Percentiles rank a stretch among this genome's conserved stretches.
These are phyloP conservation scores for Dissophora ornata DNA, from an alignment of 192 early-diverging fungal species.

Conservation along the genomic window DNA sequence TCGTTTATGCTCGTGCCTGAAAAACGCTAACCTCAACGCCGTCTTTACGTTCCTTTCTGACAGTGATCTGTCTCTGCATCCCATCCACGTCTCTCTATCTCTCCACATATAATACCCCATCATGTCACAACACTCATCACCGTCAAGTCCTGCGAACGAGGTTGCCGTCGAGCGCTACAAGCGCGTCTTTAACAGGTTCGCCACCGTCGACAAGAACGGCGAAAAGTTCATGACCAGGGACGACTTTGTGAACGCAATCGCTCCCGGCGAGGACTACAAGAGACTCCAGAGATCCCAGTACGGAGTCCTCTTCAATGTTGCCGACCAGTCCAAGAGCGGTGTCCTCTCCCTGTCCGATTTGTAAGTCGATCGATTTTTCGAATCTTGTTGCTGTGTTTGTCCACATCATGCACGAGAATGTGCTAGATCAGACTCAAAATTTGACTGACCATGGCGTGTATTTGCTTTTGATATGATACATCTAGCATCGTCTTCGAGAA, in stretches of 20 bases:
- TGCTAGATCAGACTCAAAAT: too few species aligned
- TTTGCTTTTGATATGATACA: not conserved
- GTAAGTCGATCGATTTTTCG: too few species aligned
- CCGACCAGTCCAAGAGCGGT: constrained; percentile 63
- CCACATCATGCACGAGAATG: not conserved
- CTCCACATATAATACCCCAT: constrained; percentile 10
- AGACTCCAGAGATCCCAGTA: constrained; percentile 68
- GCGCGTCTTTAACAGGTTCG: constrained; percentile 59
- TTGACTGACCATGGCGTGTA: constrained; percentile 7
- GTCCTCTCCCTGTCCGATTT: constrained; percentile 69
- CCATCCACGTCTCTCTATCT: not conserved
- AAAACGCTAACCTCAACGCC: too few species aligned
- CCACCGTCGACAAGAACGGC: constrained; percentile 63
- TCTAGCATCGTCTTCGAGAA: constrained; percentile 66
- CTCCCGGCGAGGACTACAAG: constrained; percentile 66
- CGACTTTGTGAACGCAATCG: constrained; percentile 69
- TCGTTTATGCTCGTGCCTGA: too few species aligned
- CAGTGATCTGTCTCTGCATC: not conserved
- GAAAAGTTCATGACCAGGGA: constrained; percentile 67
- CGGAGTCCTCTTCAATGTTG: constrained; percentile 68
- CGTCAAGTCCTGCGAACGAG: constrained; percentile 20
- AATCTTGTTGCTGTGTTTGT: constrained; percentile 1
- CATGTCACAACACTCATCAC: constrained; percentile 26
- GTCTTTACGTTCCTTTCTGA: too few species aligned
- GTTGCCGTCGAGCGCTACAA: constrained; percentile 57